Base-by-base conservation (phyloP, 257 asterid genomes). In the Anisodus tanguticus region DNA sequence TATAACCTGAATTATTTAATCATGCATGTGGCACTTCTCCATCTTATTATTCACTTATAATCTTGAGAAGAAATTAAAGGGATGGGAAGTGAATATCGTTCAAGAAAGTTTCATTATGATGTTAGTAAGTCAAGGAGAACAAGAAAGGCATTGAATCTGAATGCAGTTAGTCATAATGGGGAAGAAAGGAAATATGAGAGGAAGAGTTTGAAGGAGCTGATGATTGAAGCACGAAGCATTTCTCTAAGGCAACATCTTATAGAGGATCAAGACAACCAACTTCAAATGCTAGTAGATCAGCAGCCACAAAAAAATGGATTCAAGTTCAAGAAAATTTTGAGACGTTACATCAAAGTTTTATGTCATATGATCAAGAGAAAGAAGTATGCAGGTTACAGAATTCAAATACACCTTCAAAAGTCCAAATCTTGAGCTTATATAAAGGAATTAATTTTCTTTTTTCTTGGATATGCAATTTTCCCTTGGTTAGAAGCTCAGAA, bases 181-280 rank as follows among this genome's bases (percentile, higher is more conserved):
- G 81, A 76, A 43, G 66, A 79, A 17, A 54, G 68, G 16, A 54
- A 79, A 37, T 17, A 39, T 35, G 45, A 59, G 26, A 80, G 62
- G 71, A 80, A 80, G 71, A 80, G 83, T 59, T 80, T 80, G 83
- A 58, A 80, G 54, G 39, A 80, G n/a, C 71, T 80, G 54, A 58
- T 78, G 64, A 80, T 80, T 31, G 83, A 80, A 80, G 67, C 13
- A 55, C 22, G 83, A 59, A 58, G 83, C 49, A 80, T 41, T 80
- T 80, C 83, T 0, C 83, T 80, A n/a, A 59, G 83, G 66, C 53
- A 80, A 59, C 70, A 80, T 54, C 39, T 80, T 58, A 39, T n/a
- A 37, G 71, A 57, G 54, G 70, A 58, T 57, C 22, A 57, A 59
- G 55, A 80, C n/a, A 16, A 80, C 2, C 83, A 80, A 58, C 71